Conservation (phyloP, 257 asterid genomes). For the Capsicum pubescens region DNA sequence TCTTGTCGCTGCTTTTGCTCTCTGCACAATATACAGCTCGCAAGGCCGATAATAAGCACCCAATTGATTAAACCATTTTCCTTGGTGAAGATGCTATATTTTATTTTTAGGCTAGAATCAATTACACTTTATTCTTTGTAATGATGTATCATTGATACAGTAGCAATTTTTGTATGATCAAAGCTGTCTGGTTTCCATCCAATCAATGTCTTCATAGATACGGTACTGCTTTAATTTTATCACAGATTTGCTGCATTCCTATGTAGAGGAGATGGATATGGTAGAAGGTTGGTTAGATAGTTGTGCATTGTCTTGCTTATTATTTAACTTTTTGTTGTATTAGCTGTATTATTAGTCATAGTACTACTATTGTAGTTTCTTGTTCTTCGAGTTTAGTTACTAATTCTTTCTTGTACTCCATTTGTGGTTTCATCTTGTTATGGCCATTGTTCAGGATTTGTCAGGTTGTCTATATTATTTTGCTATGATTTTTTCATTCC, state of each 20-base stretch:
- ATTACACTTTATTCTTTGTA: not conserved
- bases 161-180: conserved; percentile 3
- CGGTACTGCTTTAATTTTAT: not conserved
- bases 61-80: conserved; percentile 62
- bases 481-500: too few species aligned
- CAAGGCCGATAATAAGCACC: conserved; percentile 82
- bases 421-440: too few species aligned
- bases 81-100: not conserved
- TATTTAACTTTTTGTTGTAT: too few species aligned
- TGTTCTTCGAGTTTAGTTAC: too few species aligned
- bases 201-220: not conserved
- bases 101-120: conserved; percentile 9
- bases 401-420: too few species aligned
- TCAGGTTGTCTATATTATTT: too few species aligned
- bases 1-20: conserved; percentile 84
- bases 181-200: not conserved
- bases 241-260: not conserved
- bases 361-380: too few species aligned
- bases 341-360: too few species aligned
- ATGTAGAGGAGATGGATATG: too few species aligned
- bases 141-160: conserved; percentile 8
- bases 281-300: too few species aligned
- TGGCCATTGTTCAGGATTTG: too few species aligned
- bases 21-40: conserved; percentile 98
- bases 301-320: too few species aligned